Evolutionary conservation across 768 basidiomycete genomes (phyloP).

Genomic region (Hydnum rufescens): DNA sequence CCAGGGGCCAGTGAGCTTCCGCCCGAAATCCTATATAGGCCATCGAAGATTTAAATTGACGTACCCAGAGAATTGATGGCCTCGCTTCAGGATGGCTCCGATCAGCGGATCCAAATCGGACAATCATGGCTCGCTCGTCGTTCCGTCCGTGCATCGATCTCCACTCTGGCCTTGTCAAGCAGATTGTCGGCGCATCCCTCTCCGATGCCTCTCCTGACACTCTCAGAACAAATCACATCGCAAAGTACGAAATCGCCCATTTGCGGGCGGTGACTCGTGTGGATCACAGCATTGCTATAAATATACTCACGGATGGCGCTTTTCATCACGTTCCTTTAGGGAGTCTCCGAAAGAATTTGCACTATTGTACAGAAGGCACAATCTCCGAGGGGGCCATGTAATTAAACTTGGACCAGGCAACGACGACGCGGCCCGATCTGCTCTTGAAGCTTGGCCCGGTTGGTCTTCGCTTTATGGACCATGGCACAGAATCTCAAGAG

Average conservation of each 20-base stretch:
- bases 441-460: conserved; percentile 64
- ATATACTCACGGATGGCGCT: background rate
- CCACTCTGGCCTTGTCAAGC: conserved; percentile 89
- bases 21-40: too few relatives aligned
- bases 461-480: too few relatives aligned
- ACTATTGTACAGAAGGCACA: conserved; percentile 45
- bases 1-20: too few relatives aligned
- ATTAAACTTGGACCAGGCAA: conserved; percentile 90
- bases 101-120: too few relatives aligned
- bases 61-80: too few relatives aligned
- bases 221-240: conserved; percentile 78
- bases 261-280: too few relatives aligned
- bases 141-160: conserved; percentile 96
- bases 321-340: conserved; percentile 21
- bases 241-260: conserved; percentile 25
- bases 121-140: background rate
- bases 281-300: background rate
- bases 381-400: conserved; percentile 74
- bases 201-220: conserved; percentile 39
- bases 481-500: too few relatives aligned
- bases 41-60: too few relatives aligned
- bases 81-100: too few relatives aligned
- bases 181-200: conserved; percentile 91
- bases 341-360: conserved; percentile 68
- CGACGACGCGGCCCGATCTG: conserved; percentile 71